A percentile compares a stretch with the other conserved stretches of the same genome.
Conservation (phyloP, 768 basidiomycete genomes). For the Psilocybe cyanescens region DNA sequence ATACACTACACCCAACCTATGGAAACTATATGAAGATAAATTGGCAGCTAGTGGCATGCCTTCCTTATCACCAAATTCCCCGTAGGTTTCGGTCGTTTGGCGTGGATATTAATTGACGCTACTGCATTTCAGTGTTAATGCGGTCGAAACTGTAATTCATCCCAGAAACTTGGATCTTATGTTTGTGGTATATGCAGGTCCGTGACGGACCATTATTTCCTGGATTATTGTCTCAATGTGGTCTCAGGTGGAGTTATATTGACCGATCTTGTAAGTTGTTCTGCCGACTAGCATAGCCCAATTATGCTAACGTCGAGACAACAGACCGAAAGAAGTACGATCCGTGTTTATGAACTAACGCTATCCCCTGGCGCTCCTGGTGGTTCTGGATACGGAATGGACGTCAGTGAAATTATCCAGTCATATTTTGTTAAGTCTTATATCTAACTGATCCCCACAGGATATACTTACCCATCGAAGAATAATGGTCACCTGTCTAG, state of each 20-base stretch:
- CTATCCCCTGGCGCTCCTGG: slow-evolving; percentile 85
- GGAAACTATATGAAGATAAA: slow-evolving; percentile 72
- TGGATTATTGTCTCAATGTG: neutral
- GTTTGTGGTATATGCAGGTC: slow-evolving; percentile 78
- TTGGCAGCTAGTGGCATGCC: slow-evolving; percentile 43
- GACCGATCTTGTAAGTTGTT: slow-evolving; percentile 51
- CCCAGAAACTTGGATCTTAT: slow-evolving; percentile 75
- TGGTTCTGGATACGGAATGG: slow-evolving; percentile 62
- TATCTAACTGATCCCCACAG: slow-evolving; percentile 32
- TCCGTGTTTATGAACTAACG: slow-evolving; percentile 69
- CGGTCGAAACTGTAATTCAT: slow-evolving; percentile 67
- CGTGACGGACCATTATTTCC: slow-evolving; percentile 8
- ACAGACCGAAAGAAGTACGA: slow-evolving; percentile 51
- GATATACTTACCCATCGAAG: slow-evolving; percentile 72
- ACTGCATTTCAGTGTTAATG: slow-evolving; percentile 40
- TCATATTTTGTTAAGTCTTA: neutral
- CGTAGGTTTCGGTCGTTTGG: slow-evolving; percentile 14
- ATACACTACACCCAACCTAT: slow-evolving; percentile 75
- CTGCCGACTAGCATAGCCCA: neutral
- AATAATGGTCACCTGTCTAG: slow-evolving; percentile 69
- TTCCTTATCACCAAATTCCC: slow-evolving; percentile 25
- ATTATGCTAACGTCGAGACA: neutral
- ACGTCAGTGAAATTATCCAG: slow-evolving; percentile 39
- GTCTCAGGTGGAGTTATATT: slow-evolving; percentile 61
- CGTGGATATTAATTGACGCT: slow-evolving; percentile 1